Percentiles rank a stretch among this genome's conserved stretches.
Conservation (phyloP, 1,284 basidiomycete species). For the Microbotryum intermedium region DNA sequence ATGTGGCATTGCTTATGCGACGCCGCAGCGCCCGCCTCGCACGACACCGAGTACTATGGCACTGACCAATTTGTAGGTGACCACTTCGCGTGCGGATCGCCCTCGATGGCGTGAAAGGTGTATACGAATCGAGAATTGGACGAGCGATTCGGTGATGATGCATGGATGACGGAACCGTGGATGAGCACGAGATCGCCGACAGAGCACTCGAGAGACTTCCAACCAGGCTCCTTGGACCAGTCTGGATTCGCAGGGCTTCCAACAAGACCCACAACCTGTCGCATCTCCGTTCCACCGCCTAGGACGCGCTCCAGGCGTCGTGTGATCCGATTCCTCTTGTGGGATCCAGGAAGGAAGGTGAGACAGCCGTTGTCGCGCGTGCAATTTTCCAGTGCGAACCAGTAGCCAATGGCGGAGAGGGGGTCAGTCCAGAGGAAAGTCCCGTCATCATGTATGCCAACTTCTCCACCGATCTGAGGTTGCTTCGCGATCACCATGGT, state of each 20-base stretch:
- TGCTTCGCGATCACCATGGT: slow-evolving; percentile 93
- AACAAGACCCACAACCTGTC: slow-evolving; percentile 45
- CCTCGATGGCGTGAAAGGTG: slow-evolving; percentile 71
- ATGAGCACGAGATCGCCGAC: slow-evolving; percentile 77
- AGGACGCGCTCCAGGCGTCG: slow-evolving; percentile 70
- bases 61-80: slow-evolving; percentile 60
- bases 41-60: too few species aligned
- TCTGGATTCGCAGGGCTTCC: not conserved
- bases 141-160: slow-evolving; percentile 63
- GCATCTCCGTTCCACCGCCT: slow-evolving; percentile 62
- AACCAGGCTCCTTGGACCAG: not conserved
- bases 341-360: slow-evolving; percentile 86
- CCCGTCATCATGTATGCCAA: slow-evolving; percentile 48
- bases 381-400: slow-evolving; percentile 88
- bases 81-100: slow-evolving; percentile 42
- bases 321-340: slow-evolving; percentile 55
- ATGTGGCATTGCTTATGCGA: too few species aligned
- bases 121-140: slow-evolving; percentile 72
- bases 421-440: slow-evolving; percentile 73
- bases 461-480: slow-evolving; percentile 62
- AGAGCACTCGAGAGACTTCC: slow-evolving; percentile 11
- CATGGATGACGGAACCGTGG: slow-evolving; percentile 68
- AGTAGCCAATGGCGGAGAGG: slow-evolving; percentile 83
- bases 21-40: too few species aligned
- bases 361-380: slow-evolving; percentile 76